phyloP scores from a whole-genome alignment of 352 stramenopile genomes.

The Peronospora farinosa region DNA sequence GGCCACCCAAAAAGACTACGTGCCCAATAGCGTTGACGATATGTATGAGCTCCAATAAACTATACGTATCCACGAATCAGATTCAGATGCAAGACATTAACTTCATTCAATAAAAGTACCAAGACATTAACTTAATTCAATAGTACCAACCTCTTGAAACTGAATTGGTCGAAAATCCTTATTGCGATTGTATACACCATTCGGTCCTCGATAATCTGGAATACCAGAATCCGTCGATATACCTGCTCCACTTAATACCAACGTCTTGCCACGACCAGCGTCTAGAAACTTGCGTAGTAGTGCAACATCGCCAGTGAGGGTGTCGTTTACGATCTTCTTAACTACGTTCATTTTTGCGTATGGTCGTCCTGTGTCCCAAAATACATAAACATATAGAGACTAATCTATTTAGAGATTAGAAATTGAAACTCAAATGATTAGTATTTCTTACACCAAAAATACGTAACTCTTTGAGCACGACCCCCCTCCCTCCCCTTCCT shows the following conservation, averaged over 20 bases:
- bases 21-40: conserved; percentile 91
- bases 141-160: conserved; percentile 89
- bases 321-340: conserved; percentile 9
- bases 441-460: no score
- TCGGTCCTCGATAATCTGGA: conserved; percentile 93
- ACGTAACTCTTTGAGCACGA: not conserved
- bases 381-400: not conserved
- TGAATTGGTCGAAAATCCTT: conserved; percentile 93
- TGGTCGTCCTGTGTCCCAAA: not conserved
- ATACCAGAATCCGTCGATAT: conserved; percentile 96
- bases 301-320: conserved; percentile 23
- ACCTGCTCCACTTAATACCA: conserved; percentile 91
- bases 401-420: not conserved
- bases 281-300: conserved; percentile 56
- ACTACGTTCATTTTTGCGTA: not conserved
- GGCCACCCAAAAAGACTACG: conserved; percentile 86
- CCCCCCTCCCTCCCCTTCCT: not conserved
- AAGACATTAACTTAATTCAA: conserved; percentile 16
- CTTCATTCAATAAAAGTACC: no score
- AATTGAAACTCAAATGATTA: no score
- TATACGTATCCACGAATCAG: conserved; percentile 10
- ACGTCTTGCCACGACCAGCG: conserved; percentile 35
- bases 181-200: conserved; percentile 91
- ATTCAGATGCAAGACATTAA: not conserved
- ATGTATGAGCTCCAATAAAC: conserved; percentile 62